Base-by-base conservation (phyloP, 1,284 basidiomycete species). In the Cystobasidium slooffiae region DNA sequence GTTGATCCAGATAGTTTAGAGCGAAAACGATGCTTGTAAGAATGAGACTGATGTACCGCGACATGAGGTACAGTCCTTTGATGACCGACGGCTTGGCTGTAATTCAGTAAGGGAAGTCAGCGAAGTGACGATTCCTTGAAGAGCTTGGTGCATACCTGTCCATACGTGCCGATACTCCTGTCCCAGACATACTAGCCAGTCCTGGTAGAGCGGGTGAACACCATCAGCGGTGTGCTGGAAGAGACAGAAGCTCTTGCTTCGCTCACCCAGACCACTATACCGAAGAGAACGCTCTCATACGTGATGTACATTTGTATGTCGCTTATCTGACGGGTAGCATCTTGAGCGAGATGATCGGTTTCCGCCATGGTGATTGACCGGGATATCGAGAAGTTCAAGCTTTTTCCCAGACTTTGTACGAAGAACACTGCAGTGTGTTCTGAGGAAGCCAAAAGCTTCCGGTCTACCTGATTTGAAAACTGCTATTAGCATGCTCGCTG, bases 81-180 rank as follows among this genome's bases (percentile, higher is more conserved):
- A 43, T 52, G 20, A 73, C 16, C 4, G 70, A 55, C 24, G 14
- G 6, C 24, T 59, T 61, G n/a, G 68, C 68, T 63, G 8, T 49
- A 6, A 62, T 16, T 14, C 1, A 37, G 9, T 18, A 14, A 18
- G 37, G 18, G 12, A 24, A 51, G 46, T 24, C 7, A 9, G 37
- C 52, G 24, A 68, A 24, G 14, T 18, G 14, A 56, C n/a, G 22
- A 9, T n/a, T n/a, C 14, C 16, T 7, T 37, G 31, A 20, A 47
- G 6, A 31, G 31, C 41, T 10, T 62, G 31, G 9, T 6, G 18
- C 49, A 56, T 44, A 65, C 62, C 22, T 53, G 47, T 31, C 70
- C 70, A 73, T 44, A 73, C 63, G 53, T 66, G 62, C 41, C 59
- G 46, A 44, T 73, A 73, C 49, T 73, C 70, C 16, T 62, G 41